Evolutionary conservation across 257 asterid genomes (phyloP).

Genomic region (Cordia subcordata): DNA sequence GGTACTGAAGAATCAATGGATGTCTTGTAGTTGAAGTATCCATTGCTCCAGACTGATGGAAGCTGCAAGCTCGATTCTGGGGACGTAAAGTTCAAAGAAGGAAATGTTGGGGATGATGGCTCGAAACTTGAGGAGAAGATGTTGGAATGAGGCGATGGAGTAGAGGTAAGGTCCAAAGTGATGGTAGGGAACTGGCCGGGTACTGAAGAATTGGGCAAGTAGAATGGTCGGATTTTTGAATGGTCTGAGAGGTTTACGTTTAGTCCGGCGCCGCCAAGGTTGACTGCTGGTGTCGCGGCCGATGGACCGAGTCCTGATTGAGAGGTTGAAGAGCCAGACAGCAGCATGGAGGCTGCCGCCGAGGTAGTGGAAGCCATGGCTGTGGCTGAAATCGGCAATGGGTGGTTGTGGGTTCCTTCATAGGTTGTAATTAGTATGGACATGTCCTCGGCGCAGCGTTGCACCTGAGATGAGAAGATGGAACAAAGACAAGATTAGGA

Average conservation of each 20-base stretch:
- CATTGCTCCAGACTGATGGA: conserved; percentile 36
- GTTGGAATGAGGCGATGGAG: conserved; percentile 32
- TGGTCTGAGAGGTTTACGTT: conserved; percentile 13
- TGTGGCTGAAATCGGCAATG: conserved; percentile 73
- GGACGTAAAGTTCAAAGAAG: conserved; percentile 44
- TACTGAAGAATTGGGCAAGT: conserved; percentile 35
- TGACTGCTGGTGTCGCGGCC: conserved; percentile 12
- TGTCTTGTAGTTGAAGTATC: conserved; percentile 21
- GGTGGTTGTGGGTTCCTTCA: conserved; percentile 90
- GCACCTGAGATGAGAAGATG: conserved; percentile 41
- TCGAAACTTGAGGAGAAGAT: conserved; percentile 35
- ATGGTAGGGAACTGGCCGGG: conserved; percentile 61
- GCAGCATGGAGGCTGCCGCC: conserved; percentile 93
- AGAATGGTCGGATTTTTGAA: conserved; percentile 31
- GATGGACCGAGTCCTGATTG: conserved; percentile 16
- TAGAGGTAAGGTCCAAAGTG: conserved; percentile 74
- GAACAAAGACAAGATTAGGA: too few relatives aligned
- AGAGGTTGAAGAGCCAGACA: conserved; percentile 65
- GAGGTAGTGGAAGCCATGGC: conserved; percentile 96
- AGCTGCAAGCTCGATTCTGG: conserved; percentile 24
- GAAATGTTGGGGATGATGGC: conserved; percentile 20
- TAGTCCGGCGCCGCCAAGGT: conserved; percentile 14
- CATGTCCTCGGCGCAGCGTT: conserved; percentile 67
- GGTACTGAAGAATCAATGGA: conserved; percentile 21
- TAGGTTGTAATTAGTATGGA: conserved; percentile 82